Evolutionary conservation across 2,329 filamentous ascomycete genomes (phyloP).

Genomic region (Xylaria sp.): DNA sequence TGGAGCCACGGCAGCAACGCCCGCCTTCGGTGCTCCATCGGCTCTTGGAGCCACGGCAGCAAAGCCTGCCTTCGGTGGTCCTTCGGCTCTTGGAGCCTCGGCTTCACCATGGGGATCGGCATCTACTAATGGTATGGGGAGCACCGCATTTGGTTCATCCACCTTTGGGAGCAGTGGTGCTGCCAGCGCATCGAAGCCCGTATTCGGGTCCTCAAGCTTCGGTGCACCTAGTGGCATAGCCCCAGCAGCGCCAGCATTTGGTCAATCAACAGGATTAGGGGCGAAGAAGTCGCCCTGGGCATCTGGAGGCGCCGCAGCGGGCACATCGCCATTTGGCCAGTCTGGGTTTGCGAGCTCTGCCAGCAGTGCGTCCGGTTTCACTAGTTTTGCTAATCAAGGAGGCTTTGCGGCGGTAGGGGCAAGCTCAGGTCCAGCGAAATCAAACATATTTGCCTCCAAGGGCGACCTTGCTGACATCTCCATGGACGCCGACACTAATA

Average conservation of each 20-base stretch:
- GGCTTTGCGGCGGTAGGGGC: conserved; percentile 49
- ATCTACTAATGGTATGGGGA: conserved; percentile 23
- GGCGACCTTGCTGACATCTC: conserved; percentile 29
- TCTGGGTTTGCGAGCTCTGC: conserved; percentile 40
- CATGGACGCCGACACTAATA: conserved; percentile 32
- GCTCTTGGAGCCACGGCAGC: conserved; percentile 39
- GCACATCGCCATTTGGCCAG: conserved; percentile 50
- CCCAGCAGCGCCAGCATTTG: conserved; percentile 42
- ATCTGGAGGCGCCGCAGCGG: conserved; percentile 33
- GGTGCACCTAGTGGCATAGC: conserved; percentile 20
- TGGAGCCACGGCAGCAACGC: conserved; percentile 33
- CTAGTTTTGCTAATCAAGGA: conserved; percentile 48
- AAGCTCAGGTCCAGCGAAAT: conserved; percentile 31
- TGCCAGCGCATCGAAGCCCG: conserved; percentile 38
- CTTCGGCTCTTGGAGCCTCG: conserved; percentile 46
- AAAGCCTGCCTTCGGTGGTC: conserved; percentile 43
- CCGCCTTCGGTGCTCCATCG: conserved; percentile 51
- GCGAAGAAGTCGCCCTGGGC: conserved; percentile 52
- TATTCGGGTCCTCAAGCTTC: conserved; percentile 38
- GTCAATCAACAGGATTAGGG: conserved; percentile 46
- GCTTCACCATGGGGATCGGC: conserved; percentile 46
- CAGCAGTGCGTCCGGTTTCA: conserved; percentile 24
- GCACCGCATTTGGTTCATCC: conserved; percentile 39
- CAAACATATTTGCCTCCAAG: conserved; percentile 40
- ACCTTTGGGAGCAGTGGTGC: conserved; percentile 38